phyloP scores from a whole-genome alignment of 176 grass and related monocot species.

The Miscanthus lutarioriparius region DNA sequence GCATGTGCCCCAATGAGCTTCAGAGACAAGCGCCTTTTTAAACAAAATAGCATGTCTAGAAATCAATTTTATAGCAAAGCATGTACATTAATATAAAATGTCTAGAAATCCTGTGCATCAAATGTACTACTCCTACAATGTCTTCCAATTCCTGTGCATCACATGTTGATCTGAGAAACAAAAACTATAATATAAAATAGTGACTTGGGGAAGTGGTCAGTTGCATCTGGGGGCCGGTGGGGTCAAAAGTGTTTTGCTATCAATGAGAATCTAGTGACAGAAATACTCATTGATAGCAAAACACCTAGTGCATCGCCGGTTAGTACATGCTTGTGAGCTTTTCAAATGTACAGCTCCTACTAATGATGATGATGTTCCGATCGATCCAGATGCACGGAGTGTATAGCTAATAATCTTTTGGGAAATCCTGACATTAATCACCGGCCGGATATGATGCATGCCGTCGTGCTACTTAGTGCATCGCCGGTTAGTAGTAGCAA shows the following conservation, averaged over 20 bases:
- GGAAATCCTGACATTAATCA: constrained; percentile 20
- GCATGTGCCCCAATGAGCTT: too few relatives aligned
- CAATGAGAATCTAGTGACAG: constrained; percentile 26
- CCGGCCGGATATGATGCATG: background rate
- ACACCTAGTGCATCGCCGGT: too few relatives aligned
- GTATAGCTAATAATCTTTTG: background rate
- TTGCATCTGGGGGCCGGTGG: background rate
- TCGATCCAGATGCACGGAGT: background rate
- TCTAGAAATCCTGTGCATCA: too few relatives aligned
- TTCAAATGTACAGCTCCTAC: background rate
- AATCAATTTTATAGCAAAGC: too few relatives aligned
- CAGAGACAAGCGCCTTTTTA: too few relatives aligned
- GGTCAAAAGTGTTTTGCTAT: constrained; percentile 11
- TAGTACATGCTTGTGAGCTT: background rate
- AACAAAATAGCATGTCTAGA: too few relatives aligned
- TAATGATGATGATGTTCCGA: background rate
- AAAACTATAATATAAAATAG: background rate
- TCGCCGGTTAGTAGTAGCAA: too few relatives aligned
- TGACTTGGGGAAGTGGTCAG: background rate
- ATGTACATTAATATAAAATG: background rate
- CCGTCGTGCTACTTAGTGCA: background rate
- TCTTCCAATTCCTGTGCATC: background rate
- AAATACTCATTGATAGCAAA: too few relatives aligned
- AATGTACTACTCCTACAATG: too few relatives aligned
- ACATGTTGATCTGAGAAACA: background rate